phyloP scores from a whole-genome alignment of 148 eudicot genomes.

The Rhododendron williamsianum region DNA sequence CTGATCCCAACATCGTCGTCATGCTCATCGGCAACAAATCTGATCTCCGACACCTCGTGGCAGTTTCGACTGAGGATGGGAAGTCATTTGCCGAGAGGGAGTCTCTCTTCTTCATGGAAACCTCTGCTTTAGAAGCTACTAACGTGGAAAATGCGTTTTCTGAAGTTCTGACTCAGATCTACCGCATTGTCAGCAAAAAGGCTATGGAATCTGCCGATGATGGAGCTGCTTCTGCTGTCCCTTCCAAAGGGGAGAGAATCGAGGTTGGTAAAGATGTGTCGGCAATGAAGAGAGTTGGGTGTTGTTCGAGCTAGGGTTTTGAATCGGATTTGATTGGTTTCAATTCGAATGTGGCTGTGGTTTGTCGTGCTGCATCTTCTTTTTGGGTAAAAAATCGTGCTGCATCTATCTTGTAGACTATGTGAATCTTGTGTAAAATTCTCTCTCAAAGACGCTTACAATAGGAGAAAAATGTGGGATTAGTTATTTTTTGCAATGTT shows the following conservation, averaged over 20 bases:
- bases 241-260: slow-evolving; percentile 54
- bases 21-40: slow-evolving; percentile 75
- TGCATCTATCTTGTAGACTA: slow-evolving; percentile 12
- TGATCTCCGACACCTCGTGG: slow-evolving; percentile 64
- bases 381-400: neutral
- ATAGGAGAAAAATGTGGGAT: slow-evolving; percentile 16
- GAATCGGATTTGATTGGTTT: neutral
- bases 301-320: slow-evolving; percentile 45
- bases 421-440: slow-evolving; percentile 23
- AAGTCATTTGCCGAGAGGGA: slow-evolving; percentile 55
- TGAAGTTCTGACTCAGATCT: slow-evolving; percentile 61
- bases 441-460: slow-evolving; percentile 15
- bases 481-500: neutral
- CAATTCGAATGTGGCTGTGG: slow-evolving; percentile 8
- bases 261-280: slow-evolving; percentile 66
- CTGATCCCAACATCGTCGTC: slow-evolving; percentile 66
- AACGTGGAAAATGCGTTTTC: slow-evolving; percentile 61
- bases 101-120: slow-evolving; percentile 65
- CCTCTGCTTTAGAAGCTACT: slow-evolving; percentile 64
- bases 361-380: slow-evolving; percentile 8
- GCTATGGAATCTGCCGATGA: slow-evolving; percentile 56
- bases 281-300: slow-evolving; percentile 53
- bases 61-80: slow-evolving; percentile 59
- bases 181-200: slow-evolving; percentile 57
- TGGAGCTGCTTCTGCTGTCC: slow-evolving; percentile 39